These are phyloP conservation scores for Fusarium sp. DNA, from an alignment of 2,329 filamentous ascomycete species.

Conservation along the genomic window DNA sequence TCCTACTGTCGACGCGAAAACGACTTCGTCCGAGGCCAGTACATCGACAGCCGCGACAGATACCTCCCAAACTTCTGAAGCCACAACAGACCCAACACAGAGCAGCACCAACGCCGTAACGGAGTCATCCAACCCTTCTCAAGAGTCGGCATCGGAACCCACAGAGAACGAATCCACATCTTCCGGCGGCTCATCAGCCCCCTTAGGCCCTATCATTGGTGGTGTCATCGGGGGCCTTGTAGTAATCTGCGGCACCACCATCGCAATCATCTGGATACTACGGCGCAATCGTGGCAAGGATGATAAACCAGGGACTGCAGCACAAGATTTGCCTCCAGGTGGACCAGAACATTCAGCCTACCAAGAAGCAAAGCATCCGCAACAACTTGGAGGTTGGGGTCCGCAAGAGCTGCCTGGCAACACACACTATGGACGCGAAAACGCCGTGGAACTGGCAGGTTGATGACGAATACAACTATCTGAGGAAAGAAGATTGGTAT, in stretches of 20 bases:
- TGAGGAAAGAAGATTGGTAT: too few species aligned
- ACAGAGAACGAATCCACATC: neutral
- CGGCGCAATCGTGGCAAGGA: neutral
- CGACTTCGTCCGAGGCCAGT: neutral
- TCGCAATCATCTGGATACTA: slow-evolving; percentile 26
- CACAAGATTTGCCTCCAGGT: neutral
- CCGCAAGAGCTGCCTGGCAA: slow-evolving; percentile 14
- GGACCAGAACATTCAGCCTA: neutral
- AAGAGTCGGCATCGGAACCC: too few species aligned
- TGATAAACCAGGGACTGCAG: neutral
- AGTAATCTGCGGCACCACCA: slow-evolving; percentile 51
- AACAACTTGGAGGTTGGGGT: neutral
- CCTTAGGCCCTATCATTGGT: slow-evolving; percentile 53
- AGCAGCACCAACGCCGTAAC: too few species aligned
- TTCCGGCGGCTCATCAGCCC: slow-evolving; percentile 30
- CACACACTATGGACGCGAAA: neutral
- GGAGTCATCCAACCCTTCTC: too few species aligned
- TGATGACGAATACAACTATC: neutral
- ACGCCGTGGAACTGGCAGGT: slow-evolving; percentile 6
- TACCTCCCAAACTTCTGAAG: too few species aligned
- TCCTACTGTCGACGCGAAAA: neutral
- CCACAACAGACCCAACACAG: too few species aligned
- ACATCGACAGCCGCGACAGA: too few species aligned
- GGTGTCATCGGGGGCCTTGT: slow-evolving; percentile 55
- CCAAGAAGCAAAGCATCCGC: neutral